Evolutionary conservation across 768 basidiomycete species (phyloP).

Genomic region (Mycena pura): DNA sequence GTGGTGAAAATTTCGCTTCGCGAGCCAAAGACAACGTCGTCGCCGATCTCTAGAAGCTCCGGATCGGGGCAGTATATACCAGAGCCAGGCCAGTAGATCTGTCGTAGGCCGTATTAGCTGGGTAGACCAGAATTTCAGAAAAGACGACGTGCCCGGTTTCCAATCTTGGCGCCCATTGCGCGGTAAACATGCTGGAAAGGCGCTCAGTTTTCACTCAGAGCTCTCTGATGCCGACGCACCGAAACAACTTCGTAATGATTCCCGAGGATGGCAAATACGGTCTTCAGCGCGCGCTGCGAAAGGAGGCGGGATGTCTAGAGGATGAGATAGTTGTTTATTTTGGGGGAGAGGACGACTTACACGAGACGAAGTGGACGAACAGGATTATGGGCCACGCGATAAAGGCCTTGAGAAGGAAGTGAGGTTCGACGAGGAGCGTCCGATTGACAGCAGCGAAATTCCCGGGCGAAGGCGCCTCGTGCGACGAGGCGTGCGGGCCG

Average conservation of each 20-base stretch:
- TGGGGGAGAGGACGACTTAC: slow-evolving; percentile 25
- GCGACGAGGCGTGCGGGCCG: slow-evolving; percentile 53
- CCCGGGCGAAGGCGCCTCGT: slow-evolving; percentile 43
- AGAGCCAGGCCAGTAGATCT: too few relatives aligned
- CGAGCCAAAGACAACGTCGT: too few relatives aligned
- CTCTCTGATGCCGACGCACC: slow-evolving; percentile 33
- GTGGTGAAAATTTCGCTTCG: too few relatives aligned
- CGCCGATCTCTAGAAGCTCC: too few relatives aligned
- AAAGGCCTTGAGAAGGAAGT: slow-evolving; percentile 40
- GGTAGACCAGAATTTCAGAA: background rate
- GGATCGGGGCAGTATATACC: too few relatives aligned
- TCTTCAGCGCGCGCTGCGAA: slow-evolving; percentile 43
- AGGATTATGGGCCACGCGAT: slow-evolving; percentile 47
- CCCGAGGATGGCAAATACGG: too few relatives aligned
- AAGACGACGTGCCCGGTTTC: slow-evolving; percentile 27
- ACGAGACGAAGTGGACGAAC: slow-evolving; percentile 39
- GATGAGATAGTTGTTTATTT: background rate
- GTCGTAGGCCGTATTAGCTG: background rate
- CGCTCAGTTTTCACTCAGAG: slow-evolving; percentile 4
- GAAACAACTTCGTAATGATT: slow-evolving; percentile 53
- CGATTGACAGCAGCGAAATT: slow-evolving; percentile 47
- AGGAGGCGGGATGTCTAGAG: slow-evolving; percentile 48
- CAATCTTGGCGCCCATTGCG: slow-evolving; percentile 54
- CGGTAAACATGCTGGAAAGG: slow-evolving; percentile 35
- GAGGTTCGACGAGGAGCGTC: slow-evolving; percentile 40